Conservation (phyloP, 768 basidiomycete genomes). For the Termitomyces sp. region DNA sequence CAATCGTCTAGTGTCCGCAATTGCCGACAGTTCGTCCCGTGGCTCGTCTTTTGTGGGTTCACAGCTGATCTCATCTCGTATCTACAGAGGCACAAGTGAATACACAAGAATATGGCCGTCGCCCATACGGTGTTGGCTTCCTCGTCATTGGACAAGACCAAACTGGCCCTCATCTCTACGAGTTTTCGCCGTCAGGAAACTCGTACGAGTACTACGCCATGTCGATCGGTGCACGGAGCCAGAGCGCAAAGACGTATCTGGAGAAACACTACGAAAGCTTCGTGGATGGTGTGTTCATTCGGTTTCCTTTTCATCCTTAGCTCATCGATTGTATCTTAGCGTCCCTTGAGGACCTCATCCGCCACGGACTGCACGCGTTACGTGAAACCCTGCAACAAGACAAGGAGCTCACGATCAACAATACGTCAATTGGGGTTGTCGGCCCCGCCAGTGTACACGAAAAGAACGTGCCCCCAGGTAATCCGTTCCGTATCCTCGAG, state of each 20-base stretch:
- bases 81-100: conserved; percentile 92
- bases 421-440: conserved; percentile 93
- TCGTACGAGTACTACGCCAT: conserved; percentile 98
- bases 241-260: conserved; percentile 97
- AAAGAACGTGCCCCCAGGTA: conserved; percentile 43
- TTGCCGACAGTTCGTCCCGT: conserved; percentile 83
- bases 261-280: conserved; percentile 93
- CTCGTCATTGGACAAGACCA: conserved; percentile 96
- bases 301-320: neutral
- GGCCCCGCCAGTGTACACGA: conserved; percentile 68
- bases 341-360: conserved; percentile 82
- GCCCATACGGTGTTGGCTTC: conserved; percentile 98
- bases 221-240: conserved; percentile 97
- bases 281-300: conserved; percentile 60
- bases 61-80: neutral
- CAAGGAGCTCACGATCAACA: conserved; percentile 89
- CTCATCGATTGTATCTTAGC: conserved; percentile 39
- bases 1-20: conserved; percentile 86
- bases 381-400: conserved; percentile 98
- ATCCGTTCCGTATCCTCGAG: conserved; percentile 84
- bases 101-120: conserved; percentile 95
- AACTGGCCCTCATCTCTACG: conserved; percentile 95
- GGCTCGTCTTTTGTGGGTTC: neutral
- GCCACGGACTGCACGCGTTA: conserved; percentile 91
- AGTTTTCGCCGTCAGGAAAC: conserved; percentile 96